These are phyloP conservation scores for Geosmithia putterillii DNA, from an alignment of 2,329 filamentous ascomycete genomes.

Conservation along the genomic window DNA sequence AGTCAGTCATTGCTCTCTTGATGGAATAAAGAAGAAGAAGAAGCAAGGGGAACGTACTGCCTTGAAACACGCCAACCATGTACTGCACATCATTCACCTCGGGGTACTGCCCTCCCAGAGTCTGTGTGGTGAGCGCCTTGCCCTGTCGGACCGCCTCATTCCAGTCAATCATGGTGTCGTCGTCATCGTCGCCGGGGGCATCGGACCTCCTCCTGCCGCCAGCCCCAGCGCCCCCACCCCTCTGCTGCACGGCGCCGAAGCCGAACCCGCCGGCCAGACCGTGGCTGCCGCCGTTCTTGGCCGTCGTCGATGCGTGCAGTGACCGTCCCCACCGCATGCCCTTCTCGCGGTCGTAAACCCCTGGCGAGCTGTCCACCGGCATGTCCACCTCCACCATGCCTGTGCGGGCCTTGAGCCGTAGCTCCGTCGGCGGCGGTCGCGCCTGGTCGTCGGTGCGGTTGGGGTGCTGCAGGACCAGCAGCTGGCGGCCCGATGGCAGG, in stretches of 20 bases:
- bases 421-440: slow-evolving; percentile 46
- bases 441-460: slow-evolving; percentile 52
- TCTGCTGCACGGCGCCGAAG: slow-evolving; percentile 36
- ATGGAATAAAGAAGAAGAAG: background rate
- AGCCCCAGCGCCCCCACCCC: slow-evolving; percentile 10
- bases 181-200: slow-evolving; percentile 24
- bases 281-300: slow-evolving; percentile 52
- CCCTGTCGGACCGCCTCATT: slow-evolving; percentile 55
- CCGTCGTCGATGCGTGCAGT: slow-evolving; percentile 46
- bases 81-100: slow-evolving; percentile 63
- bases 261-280: slow-evolving; percentile 65
- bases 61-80: slow-evolving; percentile 86
- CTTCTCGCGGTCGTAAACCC: slow-evolving; percentile 74
- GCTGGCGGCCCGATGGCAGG: slow-evolving; percentile 47
- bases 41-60: slow-evolving; percentile 42
- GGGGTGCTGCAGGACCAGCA: slow-evolving; percentile 82
- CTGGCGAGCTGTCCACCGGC: slow-evolving; percentile 51
- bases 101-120: slow-evolving; percentile 70
- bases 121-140: slow-evolving; percentile 67
- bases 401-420: slow-evolving; percentile 71
- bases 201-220: slow-evolving; percentile 19
- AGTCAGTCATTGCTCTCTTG: slow-evolving; percentile 6
- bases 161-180: slow-evolving; percentile 45
- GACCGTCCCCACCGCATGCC: slow-evolving; percentile 74
- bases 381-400: slow-evolving; percentile 89